Percentiles rank a stretch among this genome's conserved stretches.
Conservation (phyloP, 257 asterid genomes). For the Knoxia roxburghii region DNA sequence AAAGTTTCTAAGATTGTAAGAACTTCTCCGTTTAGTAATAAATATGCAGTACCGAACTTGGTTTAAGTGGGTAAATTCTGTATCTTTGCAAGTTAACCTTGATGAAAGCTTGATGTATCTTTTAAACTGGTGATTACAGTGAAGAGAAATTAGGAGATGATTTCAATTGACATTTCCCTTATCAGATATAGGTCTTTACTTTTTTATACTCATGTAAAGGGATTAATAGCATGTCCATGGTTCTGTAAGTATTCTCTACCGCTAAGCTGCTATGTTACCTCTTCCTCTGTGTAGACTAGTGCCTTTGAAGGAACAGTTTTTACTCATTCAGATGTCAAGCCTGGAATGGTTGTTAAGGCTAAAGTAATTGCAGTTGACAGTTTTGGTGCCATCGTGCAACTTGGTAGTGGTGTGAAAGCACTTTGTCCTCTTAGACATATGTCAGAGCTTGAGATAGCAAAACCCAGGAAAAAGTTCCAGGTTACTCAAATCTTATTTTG, state of each 20-base stretch:
- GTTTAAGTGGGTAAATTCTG: not conserved
- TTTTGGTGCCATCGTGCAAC: constrained; percentile 90
- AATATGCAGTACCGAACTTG: not conserved
- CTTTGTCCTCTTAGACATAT: constrained; percentile 98
- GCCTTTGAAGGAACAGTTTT: constrained; percentile 88
- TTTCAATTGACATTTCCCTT: not conserved
- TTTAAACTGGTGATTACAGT: not conserved
- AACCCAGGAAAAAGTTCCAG: constrained; percentile 96
- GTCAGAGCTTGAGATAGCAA: constrained; percentile 92
- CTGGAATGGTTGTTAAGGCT: constrained; percentile 97
- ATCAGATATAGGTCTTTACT: not conserved
- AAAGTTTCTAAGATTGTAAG: not conserved
- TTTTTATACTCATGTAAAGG: not conserved
- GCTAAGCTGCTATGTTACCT: not conserved
- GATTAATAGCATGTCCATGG: not conserved
- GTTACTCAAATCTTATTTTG: constrained; percentile 26
- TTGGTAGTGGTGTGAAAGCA: constrained; percentile 91
- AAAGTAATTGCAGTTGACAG: constrained; percentile 71
- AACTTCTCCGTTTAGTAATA: not conserved
- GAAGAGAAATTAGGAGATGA: not conserved
- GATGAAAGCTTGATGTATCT: not conserved
- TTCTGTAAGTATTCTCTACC: not conserved
- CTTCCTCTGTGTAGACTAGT: constrained; percentile 56
- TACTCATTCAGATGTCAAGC: constrained; percentile 95
- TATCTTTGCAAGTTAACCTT: not conserved